These are phyloP conservation scores for Kregervanrija pseudodelftensis DNA, from an alignment of 805 yeast genomes.

Conservation along the genomic window DNA sequence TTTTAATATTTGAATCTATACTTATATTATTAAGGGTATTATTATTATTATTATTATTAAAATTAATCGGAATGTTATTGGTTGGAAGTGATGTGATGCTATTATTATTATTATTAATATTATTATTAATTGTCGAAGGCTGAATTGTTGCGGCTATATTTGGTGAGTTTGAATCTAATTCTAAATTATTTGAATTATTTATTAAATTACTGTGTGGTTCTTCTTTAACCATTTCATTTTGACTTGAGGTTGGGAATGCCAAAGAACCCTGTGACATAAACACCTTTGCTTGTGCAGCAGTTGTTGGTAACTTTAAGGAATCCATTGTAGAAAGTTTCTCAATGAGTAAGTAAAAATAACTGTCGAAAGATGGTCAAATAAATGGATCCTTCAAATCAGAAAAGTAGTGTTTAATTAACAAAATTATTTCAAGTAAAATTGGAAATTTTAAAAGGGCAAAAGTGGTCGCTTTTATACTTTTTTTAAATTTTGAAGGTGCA, in stretches of 20 bases:
- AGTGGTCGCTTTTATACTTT: too few species aligned
- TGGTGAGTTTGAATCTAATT: too few species aligned
- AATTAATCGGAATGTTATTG: background rate
- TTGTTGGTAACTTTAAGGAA: conserved; percentile 66
- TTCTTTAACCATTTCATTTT: conserved; percentile 21
- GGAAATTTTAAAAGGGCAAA: too few species aligned
- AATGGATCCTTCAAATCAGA: conserved; percentile 21
- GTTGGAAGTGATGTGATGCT: background rate
- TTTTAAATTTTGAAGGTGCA: too few species aligned
- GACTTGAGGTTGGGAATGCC: conserved; percentile 41
- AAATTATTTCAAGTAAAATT: too few species aligned
- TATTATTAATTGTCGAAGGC: background rate
- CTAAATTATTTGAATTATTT: too few species aligned
- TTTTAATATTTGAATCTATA: background rate
- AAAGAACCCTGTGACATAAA: conserved; percentile 63
- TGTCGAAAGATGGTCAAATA: conserved; percentile 22
- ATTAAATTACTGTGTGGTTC: conserved; percentile 5
- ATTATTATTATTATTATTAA: background rate
- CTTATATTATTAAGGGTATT: background rate
- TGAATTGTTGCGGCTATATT: too few species aligned
- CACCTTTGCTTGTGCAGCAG: conserved; percentile 69
- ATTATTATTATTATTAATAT: background rate
- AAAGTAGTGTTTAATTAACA: too few species aligned
- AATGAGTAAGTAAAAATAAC: background rate
- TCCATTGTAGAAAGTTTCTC: conserved; percentile 41